Percentiles rank a stretch among this genome's conserved stretches.
These are phyloP conservation scores for Hibiscus trionum DNA, from an alignment of 345 rosid genomes.

Conservation along the genomic window DNA sequence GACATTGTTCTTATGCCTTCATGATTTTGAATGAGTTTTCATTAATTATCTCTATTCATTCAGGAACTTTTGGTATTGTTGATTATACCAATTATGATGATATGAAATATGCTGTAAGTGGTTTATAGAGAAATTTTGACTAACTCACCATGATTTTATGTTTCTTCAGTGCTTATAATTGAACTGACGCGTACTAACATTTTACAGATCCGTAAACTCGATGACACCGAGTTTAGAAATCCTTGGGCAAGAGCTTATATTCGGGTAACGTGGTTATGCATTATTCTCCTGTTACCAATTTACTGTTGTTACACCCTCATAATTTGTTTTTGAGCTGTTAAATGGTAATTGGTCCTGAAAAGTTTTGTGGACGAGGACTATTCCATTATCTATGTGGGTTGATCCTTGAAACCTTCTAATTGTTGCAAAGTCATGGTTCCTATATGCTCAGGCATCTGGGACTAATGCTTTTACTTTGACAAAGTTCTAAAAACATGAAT, in stretches of 20 bases:
- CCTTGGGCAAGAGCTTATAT: slow-evolving; percentile 78
- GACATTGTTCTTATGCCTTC: neutral
- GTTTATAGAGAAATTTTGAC: neutral
- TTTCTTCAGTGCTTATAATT: neutral
- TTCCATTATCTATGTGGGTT: neutral
- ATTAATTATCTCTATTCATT: slow-evolving; percentile 2
- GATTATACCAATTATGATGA: slow-evolving; percentile 89
- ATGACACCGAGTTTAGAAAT: slow-evolving; percentile 79
- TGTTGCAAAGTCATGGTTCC: neutral
- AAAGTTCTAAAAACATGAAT: slow-evolving; percentile 4
- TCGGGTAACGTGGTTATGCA: slow-evolving; percentile 32
- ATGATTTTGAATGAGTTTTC: neutral
- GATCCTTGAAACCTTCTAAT: neutral
- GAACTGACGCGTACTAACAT: neutral
- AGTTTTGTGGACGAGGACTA: neutral
- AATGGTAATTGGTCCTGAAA: neutral
- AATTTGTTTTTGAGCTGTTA: neutral
- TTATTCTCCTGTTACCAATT: neutral
- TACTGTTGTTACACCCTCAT: neutral
- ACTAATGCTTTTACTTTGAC: neutral
- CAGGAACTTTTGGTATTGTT: slow-evolving; percentile 87
- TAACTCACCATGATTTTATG: neutral
- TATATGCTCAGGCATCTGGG: neutral
- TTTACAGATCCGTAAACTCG: slow-evolving; percentile 58
- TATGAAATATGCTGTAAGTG: slow-evolving; percentile 94